phyloP scores from a whole-genome alignment of 805 yeast species.

The Ogataea wickerhamii region DNA sequence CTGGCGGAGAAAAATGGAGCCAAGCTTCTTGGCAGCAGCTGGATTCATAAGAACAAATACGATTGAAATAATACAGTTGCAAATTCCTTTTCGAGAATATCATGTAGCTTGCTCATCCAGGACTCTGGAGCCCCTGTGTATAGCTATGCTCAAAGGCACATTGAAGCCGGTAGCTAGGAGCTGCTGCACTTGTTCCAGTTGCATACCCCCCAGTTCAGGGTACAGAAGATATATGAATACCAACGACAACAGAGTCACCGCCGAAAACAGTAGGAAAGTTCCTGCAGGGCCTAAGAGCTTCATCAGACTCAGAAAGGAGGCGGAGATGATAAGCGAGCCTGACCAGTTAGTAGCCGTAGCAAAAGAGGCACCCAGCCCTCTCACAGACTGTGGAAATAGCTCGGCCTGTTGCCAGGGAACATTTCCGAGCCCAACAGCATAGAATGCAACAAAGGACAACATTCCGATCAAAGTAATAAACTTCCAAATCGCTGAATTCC shows the following conservation, averaged over 20 bases:
- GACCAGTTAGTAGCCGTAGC: slow-evolving; percentile 43
- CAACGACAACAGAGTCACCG: slow-evolving; percentile 40
- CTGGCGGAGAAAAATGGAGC: slow-evolving; percentile 61
- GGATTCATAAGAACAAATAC: slow-evolving; percentile 74
- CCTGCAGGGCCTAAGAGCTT: slow-evolving; percentile 50
- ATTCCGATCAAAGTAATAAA: slow-evolving; percentile 42
- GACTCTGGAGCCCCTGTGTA: slow-evolving; percentile 15
- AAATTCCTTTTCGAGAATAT: neutral
- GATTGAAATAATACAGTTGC: neutral
- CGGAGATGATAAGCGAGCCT: slow-evolving; percentile 50
- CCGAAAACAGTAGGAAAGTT: slow-evolving; percentile 45
- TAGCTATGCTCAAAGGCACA: slow-evolving; percentile 38
- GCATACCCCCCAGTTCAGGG: slow-evolving; percentile 51
- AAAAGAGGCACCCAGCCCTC: slow-evolving; percentile 45
- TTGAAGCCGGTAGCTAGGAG: slow-evolving; percentile 47
- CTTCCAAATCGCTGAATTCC: slow-evolving; percentile 41
- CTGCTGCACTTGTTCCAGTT: slow-evolving; percentile 48
- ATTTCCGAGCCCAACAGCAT: slow-evolving; percentile 54
- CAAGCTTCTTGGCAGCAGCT: slow-evolving; percentile 46
- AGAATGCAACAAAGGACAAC: slow-evolving; percentile 48
- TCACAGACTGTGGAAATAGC: slow-evolving; percentile 50
- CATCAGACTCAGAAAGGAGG: slow-evolving; percentile 52
- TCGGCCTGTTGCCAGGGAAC: slow-evolving; percentile 61
- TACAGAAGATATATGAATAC: slow-evolving; percentile 43
- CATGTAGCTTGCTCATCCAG: slow-evolving; percentile 1